These are phyloP conservation scores for Corrigiola litoralis DNA, from an alignment of 179 eudicot genomes.

Conservation along the genomic window DNA sequence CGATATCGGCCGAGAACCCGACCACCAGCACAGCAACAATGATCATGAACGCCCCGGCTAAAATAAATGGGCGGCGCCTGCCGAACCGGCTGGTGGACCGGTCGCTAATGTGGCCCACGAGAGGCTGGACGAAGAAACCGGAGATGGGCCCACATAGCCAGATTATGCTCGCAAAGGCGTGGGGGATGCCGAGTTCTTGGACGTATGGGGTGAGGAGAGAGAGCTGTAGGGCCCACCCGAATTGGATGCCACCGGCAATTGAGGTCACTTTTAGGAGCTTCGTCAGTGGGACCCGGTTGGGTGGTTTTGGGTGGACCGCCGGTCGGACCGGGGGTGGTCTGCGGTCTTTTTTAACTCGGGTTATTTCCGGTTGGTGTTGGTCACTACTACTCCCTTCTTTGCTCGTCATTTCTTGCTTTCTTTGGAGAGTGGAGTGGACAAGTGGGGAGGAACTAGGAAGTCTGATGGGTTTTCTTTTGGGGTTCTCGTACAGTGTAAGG, in stretches of 20 bases:
- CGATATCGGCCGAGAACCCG: slow-evolving; percentile 84
- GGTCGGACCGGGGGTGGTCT: background rate
- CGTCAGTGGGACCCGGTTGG: slow-evolving; percentile 33
- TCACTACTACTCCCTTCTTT: no score
- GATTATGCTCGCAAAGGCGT: slow-evolving; percentile 79
- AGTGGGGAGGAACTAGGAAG: no score
- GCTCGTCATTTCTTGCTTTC: no score
- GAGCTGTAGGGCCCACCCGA: slow-evolving; percentile 98
- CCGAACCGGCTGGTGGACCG: slow-evolving; percentile 61
- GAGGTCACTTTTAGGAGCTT: slow-evolving; percentile 68
- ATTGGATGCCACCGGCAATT: slow-evolving; percentile 89
- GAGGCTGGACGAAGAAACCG: slow-evolving; percentile 86
- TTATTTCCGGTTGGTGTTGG: no score
- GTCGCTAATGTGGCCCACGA: slow-evolving; percentile 84
- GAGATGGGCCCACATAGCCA: slow-evolving; percentile 98
- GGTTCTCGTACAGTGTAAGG: no score
- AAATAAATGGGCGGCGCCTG: slow-evolving; percentile 77
- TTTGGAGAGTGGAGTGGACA: no score
- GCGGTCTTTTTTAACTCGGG: no score
- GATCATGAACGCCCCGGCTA: slow-evolving; percentile 49
- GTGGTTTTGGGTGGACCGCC: slow-evolving; percentile 2
- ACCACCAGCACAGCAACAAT: slow-evolving; percentile 43
- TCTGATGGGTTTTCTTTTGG: no score
- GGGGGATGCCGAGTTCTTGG: slow-evolving; percentile 91
- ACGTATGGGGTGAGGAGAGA: slow-evolving; percentile 89